Evolutionary conservation across 805 yeast species (phyloP).

Genomic region (Saccharomycopsis fibuligera): DNA sequence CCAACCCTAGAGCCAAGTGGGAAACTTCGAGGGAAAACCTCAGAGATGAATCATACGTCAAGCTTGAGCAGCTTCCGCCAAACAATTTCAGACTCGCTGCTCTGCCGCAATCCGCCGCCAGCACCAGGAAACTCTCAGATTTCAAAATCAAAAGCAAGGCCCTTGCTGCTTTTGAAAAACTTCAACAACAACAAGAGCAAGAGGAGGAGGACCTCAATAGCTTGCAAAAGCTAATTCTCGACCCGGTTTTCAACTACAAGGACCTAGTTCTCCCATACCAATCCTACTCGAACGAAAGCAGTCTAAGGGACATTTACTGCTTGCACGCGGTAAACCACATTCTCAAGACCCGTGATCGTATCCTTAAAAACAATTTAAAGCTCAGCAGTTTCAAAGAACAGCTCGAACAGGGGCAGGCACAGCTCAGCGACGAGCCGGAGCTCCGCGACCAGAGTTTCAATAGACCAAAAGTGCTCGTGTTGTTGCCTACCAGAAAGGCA

Average conservation of each 20-base stretch:
- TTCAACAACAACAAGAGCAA: constrained; percentile 42
- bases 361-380: constrained; percentile 68
- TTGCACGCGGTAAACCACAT: constrained; percentile 79
- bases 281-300: constrained; percentile 40
- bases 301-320: constrained; percentile 56
- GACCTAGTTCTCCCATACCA: constrained; percentile 61
- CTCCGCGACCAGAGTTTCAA: constrained; percentile 92
- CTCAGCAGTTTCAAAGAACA: constrained; percentile 38
- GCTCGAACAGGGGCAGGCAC: constrained; percentile 16
- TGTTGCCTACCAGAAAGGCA: constrained; percentile 78
- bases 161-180: background rate
- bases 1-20: constrained; percentile 30
- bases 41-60: constrained; percentile 27
- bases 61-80: constrained; percentile 33
- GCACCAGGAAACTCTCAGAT: background rate
- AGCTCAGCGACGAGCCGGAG: constrained; percentile 40
- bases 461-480: constrained; percentile 77
- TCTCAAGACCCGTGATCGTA: constrained; percentile 78
- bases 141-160: constrained; percentile 8
- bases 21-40: constrained; percentile 23
- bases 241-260: constrained; percentile 64
- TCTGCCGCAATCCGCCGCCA: too few species aligned
- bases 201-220: constrained; percentile 26
- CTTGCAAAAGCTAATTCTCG: constrained; percentile 48
- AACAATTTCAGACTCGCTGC: constrained; percentile 18